Conservation (phyloP, 306 rosid genomes). For the Rosa rugosa region DNA sequence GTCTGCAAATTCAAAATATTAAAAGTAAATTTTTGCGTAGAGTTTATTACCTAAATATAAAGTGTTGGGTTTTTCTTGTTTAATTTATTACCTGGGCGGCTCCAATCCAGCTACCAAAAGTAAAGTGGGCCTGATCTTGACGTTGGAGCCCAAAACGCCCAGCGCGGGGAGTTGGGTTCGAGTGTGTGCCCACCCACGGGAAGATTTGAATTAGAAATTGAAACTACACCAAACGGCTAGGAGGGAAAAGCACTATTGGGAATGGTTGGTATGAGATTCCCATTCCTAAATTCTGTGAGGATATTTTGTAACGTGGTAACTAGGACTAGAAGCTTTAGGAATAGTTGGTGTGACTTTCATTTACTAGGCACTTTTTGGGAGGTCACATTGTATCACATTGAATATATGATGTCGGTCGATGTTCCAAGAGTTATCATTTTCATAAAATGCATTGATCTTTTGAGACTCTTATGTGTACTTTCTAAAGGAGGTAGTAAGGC, state of each 20-base stretch:
- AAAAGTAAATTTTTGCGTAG: background rate
- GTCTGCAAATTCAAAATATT: slow-evolving; percentile 6
- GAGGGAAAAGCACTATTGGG: background rate
- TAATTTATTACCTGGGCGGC: background rate
- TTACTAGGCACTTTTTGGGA: background rate
- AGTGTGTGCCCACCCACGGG: background rate
- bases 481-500: background rate
- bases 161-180: background rate
- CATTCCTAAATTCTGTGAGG: background rate
- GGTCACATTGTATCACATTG: background rate
- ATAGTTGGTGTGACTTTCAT: background rate
- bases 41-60: background rate
- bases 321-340: background rate
- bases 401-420: background rate
- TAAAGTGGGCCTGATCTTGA: slow-evolving; percentile 8
- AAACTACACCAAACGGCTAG: slow-evolving; percentile 9
- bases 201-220: background rate
- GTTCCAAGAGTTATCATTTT: background rate
- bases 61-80: background rate
- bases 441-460: background rate
- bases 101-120: background rate
- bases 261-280: background rate
- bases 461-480: no score
- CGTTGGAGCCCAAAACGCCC: background rate
- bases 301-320: background rate